Percentiles rank a stretch among this genome's conserved stretches.
These are phyloP conservation scores for Eimeria acervulina DNA, from an alignment of 169 alveolate species.

Conservation along the genomic window DNA sequence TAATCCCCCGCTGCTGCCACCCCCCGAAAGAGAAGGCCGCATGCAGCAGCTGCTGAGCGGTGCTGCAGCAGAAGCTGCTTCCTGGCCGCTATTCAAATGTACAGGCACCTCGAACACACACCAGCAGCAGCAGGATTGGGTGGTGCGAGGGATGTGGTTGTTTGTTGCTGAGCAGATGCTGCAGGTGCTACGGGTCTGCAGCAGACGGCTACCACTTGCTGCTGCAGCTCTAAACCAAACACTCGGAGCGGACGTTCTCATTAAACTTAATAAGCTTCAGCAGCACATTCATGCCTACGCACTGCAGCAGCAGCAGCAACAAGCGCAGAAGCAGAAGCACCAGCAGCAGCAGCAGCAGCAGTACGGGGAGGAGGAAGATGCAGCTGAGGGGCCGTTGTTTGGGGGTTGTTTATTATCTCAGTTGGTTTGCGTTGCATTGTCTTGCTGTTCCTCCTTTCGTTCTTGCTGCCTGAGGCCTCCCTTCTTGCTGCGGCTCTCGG, in stretches of 20 bases:
- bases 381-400: too few species aligned
- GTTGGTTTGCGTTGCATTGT: too few species aligned
- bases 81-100: background rate
- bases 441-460: background rate
- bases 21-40: background rate
- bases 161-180: background rate
- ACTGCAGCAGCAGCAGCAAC: conserved; percentile 26
- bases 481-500: background rate
- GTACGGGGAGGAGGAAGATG: background rate
- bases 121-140: background rate
- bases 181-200: background rate
- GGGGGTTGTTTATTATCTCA: too few species aligned
- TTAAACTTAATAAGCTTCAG: background rate
- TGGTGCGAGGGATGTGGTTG: background rate
- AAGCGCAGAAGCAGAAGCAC: background rate
- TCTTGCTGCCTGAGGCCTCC: background rate
- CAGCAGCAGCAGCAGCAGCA: background rate
- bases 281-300: background rate
- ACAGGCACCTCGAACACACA: background rate
- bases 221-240: background rate
- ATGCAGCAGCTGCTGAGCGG: background rate
- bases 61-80: background rate
- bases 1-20: background rate
- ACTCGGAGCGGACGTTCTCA: background rate
- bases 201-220: background rate